Base-by-base conservation (phyloP, 345 rosid genomes). In the Eucalyptus paniculata region DNA sequence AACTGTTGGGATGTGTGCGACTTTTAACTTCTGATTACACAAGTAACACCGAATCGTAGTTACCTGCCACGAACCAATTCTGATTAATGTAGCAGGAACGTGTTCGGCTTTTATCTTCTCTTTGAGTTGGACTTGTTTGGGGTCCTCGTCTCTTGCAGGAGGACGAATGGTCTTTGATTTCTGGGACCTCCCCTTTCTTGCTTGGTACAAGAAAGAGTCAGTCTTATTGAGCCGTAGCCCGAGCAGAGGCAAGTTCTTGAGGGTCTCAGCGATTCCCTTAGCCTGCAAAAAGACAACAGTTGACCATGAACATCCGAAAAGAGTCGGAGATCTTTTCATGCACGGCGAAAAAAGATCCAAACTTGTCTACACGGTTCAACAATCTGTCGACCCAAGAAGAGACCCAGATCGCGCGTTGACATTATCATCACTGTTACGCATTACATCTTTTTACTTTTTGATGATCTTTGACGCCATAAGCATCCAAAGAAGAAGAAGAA, bases 61-160 rank as follows among this genome's bases (percentile, higher is more conserved):
- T 93, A 93, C 96, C 95, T 95, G 91, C 95, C 96, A 94, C 15
- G 88, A 37, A 5, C 96, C 97, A 81, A 95, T 93, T 87, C 58
- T 90, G 49, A 94, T 91, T 16, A 88, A 40, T 17, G 89, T 44
- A 34, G 91, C 92, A 8, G 93, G 88, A 58, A 94, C 91, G 81
- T 92, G 93, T 11, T 92, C 86, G 19, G 96, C 94, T 82, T 93
- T 94, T 81, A 88, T 47, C 90, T 92, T 94, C 89, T 90, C 94
- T 17, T 32, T 86, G 15, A 17, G 77, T 90, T 42, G 86, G 40
- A 12, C 42, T 12, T 16, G 14, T 77, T 6, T 28, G 24, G 83
- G 42, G 83, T 67, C 56, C 16, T 47, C 44, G 81, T 28, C 85
- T 40, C 11, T 42, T 11, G 85, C 85, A 21, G 85, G 85, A 11